These are phyloP conservation scores for Plantago elongata DNA, from an alignment of 257 asterid species.

Conservation along the genomic window DNA sequence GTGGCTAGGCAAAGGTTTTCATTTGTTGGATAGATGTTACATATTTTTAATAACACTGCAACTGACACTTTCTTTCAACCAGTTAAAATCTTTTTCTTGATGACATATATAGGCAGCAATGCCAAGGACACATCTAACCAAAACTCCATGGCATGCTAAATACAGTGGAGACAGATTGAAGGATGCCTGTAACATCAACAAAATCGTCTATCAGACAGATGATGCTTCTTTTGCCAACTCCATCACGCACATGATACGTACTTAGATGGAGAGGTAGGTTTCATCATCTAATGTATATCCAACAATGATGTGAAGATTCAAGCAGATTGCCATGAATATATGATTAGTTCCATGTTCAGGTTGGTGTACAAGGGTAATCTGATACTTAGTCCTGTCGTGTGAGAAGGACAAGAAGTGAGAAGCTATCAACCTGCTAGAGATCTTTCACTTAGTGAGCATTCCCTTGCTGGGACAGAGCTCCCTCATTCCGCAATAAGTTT, in stretches of 20 bases:
- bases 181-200: slow-evolving; percentile 78
- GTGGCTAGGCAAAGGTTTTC: too few relatives aligned
- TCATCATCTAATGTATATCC: not conserved
- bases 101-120: too few relatives aligned
- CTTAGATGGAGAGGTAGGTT: slow-evolving; percentile 44
- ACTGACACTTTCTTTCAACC: too few relatives aligned
- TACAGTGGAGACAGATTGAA: slow-evolving; percentile 77
- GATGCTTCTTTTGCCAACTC: slow-evolving; percentile 35
- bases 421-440: slow-evolving; percentile 68
- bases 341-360: slow-evolving; percentile 28
- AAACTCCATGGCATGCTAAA: not conserved
- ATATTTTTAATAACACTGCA: too few relatives aligned
- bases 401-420: slow-evolving; percentile 86
- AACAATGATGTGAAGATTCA: too few relatives aligned
- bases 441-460: slow-evolving; percentile 50
- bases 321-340: not conserved
- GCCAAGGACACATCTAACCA: too few relatives aligned
- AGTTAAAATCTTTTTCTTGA: too few relatives aligned
- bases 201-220: slow-evolving; percentile 40
- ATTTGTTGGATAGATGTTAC: too few relatives aligned
- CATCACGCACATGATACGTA: slow-evolving; percentile 64
- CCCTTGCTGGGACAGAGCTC: slow-evolving; percentile 44
- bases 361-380: slow-evolving; percentile 55
- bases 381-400: slow-evolving; percentile 64
- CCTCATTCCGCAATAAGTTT: slow-evolving; percentile 26